A percentile compares a stretch with the other conserved stretches of the same genome.
Evolutionary conservation across 129 eudicot genomes (phyloP).

Genomic region (sunflower (Helianthus annuus)): HanXRQr2.0-SUNRISE NC_035443.2:189163261-189163760

Average conservation of each 20-base stretch:
- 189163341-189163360: slow-evolving; percentile 70
- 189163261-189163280: slow-evolving; percentile 57
- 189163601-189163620: slow-evolving; percentile 39
- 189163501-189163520: not conserved
- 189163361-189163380: slow-evolving; percentile 59
- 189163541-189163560: slow-evolving; percentile 52
- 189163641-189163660: slow-evolving; percentile 85
- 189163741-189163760: not conserved
- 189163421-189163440: slow-evolving; percentile 62
- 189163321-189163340: slow-evolving; percentile 29
- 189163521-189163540: slow-evolving; percentile 45
- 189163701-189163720: slow-evolving; percentile 67
- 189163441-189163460: slow-evolving; percentile 85
- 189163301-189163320: slow-evolving; percentile 45
- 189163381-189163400: slow-evolving; percentile 54
- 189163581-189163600: slow-evolving; percentile 49
- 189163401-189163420: slow-evolving; percentile 7
- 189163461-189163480: not conserved
- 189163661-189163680: slow-evolving; percentile 84
- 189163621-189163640: slow-evolving; percentile 44
- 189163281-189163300: slow-evolving; percentile 46
- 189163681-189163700: slow-evolving; percentile 56
- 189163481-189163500: not conserved
- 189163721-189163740: slow-evolving; percentile 27
- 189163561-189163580: slow-evolving; percentile 57